A percentile compares a stretch with the other conserved stretches of the same genome.
phyloP scores from a whole-genome alignment of 2,329 filamentous ascomycete genomes.

The Paecilomyces fulvus region DNA sequence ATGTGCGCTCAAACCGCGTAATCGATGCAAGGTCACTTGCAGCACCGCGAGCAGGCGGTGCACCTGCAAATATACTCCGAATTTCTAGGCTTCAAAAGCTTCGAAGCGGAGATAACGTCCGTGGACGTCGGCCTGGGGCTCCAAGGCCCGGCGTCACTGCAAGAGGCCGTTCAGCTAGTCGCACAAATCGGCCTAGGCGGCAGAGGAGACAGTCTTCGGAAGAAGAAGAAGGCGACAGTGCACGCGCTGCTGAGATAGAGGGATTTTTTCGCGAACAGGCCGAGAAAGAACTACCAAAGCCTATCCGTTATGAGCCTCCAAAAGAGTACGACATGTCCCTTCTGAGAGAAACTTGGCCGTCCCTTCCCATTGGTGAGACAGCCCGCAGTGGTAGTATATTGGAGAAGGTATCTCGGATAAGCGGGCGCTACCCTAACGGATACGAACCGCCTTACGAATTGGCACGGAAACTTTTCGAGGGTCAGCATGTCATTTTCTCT shows the following conservation, averaged over 20 bases:
- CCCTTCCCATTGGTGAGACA: slow-evolving; percentile 23
- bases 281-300: slow-evolving; percentile 19
- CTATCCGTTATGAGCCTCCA: slow-evolving; percentile 27
- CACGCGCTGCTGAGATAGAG: slow-evolving; percentile 17
- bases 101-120: slow-evolving; percentile 10
- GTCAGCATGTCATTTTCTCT: slow-evolving; percentile 29
- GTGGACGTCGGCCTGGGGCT: slow-evolving; percentile 14
- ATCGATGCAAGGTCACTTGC: slow-evolving; percentile 31
- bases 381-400: slow-evolving; percentile 21
- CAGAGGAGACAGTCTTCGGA: slow-evolving; percentile 9
- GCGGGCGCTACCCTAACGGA: slow-evolving; percentile 26
- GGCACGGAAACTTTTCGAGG: slow-evolving; percentile 27
- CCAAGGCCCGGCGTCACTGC: not conserved
- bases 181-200: slow-evolving; percentile 5
- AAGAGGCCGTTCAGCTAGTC: slow-evolving; percentile 4
- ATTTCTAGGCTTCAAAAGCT: slow-evolving; percentile 16
- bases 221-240: slow-evolving; percentile 15
- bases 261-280: slow-evolving; percentile 21
- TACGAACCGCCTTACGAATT: slow-evolving; percentile 28
- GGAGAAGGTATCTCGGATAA: slow-evolving; percentile 27
- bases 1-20: slow-evolving; percentile 17
- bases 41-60: slow-evolving; percentile 17
- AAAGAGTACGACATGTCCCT: slow-evolving; percentile 19
- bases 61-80: slow-evolving; percentile 23
- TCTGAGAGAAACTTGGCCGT: slow-evolving; percentile 31